These are phyloP conservation scores for Microglena sp. DNA, from an alignment of 139 green algal species.

Conservation along the genomic window DNA sequence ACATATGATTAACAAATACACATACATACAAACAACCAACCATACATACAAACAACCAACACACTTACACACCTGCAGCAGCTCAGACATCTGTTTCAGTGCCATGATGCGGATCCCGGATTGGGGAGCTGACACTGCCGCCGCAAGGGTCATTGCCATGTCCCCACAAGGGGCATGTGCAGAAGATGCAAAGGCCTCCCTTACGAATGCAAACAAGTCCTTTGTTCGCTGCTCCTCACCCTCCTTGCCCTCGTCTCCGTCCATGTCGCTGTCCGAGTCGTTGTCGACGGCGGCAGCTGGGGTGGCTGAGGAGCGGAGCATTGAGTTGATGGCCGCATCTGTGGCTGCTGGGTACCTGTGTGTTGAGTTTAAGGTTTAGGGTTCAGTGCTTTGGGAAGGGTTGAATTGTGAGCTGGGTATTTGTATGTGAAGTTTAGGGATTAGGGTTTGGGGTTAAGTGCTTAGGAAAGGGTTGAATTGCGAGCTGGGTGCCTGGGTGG, in stretches of 20 bases:
- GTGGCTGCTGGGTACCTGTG: constrained; percentile 29
- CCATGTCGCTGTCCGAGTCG: background rate
- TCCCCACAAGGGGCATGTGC: constrained; percentile 12
- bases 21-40: too few relatives aligned
- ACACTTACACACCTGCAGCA: too few relatives aligned
- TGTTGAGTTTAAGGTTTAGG: too few relatives aligned
- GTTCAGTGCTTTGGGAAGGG: too few relatives aligned
- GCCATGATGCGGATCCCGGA: constrained; percentile 38
- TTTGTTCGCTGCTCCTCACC: background rate
- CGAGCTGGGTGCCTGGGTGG: too few relatives aligned
- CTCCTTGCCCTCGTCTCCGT: background rate
- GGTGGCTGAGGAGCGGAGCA: constrained; percentile 11
- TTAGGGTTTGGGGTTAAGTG: too few relatives aligned
- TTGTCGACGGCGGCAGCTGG: background rate
- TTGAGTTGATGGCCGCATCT: constrained; percentile 37
- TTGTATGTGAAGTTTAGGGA: too few relatives aligned
- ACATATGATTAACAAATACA: too few relatives aligned
- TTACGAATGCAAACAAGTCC: constrained; percentile 30
- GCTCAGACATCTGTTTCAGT: constrained; percentile 25
- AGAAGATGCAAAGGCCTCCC: constrained; percentile 14
- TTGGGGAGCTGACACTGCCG: constrained; percentile 26
- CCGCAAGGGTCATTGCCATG: constrained; percentile 25
- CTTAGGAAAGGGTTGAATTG: too few relatives aligned
- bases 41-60: too few relatives aligned
- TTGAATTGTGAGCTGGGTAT: too few relatives aligned